A percentile compares a stretch with the other conserved stretches of the same genome.
These are phyloP conservation scores for Cladosporium sp. DNA, from an alignment of 2,329 filamentous ascomycete genomes.

Conservation along the genomic window DNA sequence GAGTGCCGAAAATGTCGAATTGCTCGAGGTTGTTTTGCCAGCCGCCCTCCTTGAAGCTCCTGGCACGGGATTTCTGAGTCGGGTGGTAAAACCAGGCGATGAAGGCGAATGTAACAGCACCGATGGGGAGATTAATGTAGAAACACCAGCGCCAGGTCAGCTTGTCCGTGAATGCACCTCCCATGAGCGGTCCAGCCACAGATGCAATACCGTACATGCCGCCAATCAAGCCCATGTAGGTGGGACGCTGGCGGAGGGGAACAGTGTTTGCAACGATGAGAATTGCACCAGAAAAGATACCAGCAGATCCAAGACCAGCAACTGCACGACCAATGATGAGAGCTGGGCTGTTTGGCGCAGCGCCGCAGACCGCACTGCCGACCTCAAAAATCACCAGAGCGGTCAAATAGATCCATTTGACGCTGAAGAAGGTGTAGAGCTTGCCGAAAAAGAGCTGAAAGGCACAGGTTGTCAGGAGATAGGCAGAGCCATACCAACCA, in stretches of 20 bases:
- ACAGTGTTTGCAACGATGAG: constrained; percentile 40
- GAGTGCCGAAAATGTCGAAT: constrained; percentile 42
- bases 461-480: constrained; percentile 39
- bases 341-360: constrained; percentile 41
- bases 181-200: constrained; percentile 40
- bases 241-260: constrained; percentile 40
- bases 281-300: constrained; percentile 42
- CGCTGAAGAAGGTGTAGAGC: constrained; percentile 15
- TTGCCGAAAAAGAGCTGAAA: constrained; percentile 27
- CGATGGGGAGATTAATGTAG: constrained; percentile 50
- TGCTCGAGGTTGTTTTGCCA: constrained; percentile 27
- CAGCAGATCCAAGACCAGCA: constrained; percentile 43
- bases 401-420: constrained; percentile 39
- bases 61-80: constrained; percentile 29
- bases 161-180: constrained; percentile 28
- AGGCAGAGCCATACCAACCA: constrained; percentile 24
- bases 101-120: constrained; percentile 35
- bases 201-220: constrained; percentile 41
- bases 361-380: constrained; percentile 44
- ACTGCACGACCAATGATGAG: constrained; percentile 45
- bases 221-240: constrained; percentile 42
- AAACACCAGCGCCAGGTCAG: constrained; percentile 37
- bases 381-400: constrained; percentile 43
- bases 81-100: constrained; percentile 32
- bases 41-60: constrained; percentile 22